phyloP scores from a whole-genome alignment of 306 rosid species.

The Prunus mume region DNA sequence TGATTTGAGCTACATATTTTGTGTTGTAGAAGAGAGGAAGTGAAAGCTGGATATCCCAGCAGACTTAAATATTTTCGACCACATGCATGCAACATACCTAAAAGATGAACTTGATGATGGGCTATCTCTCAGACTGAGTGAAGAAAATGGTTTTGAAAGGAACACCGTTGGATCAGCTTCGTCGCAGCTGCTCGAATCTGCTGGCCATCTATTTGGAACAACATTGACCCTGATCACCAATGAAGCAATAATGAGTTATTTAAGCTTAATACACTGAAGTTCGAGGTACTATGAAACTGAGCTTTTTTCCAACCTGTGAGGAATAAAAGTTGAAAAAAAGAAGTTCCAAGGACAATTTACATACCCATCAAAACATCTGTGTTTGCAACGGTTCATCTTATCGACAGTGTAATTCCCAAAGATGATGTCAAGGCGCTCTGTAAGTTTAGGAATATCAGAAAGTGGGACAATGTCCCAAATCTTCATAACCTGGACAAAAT shows the following conservation, averaged over 20 bases:
- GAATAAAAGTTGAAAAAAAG: not conserved
- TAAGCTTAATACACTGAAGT: not conserved
- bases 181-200: not conserved
- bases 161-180: not conserved
- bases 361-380: conserved; percentile 33
- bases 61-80: too few relatives aligned
- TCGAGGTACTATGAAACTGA: too few relatives aligned
- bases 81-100: conserved; percentile 9
- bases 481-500: conserved; percentile 36
- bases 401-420: conserved; percentile 31
- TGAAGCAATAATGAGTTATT: not conserved
- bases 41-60: too few relatives aligned
- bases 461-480: conserved; percentile 45
- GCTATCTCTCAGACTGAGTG: conserved; percentile 14
- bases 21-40: too few relatives aligned
- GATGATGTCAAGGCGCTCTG: conserved; percentile 21
- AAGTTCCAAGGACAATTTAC: not conserved
- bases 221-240: conserved; percentile 16
- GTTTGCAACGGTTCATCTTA: conserved; percentile 34
- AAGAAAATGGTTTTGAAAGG: conserved; percentile 16
- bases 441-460: conserved; percentile 25
- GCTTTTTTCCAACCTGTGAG: not conserved
- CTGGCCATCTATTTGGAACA: conserved; percentile 34
- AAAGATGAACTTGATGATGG: conserved; percentile 2
- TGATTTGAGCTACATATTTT: not conserved